Conservation (phyloP, 129 eudicot genomes). For the Arctium lappa region DNA sequence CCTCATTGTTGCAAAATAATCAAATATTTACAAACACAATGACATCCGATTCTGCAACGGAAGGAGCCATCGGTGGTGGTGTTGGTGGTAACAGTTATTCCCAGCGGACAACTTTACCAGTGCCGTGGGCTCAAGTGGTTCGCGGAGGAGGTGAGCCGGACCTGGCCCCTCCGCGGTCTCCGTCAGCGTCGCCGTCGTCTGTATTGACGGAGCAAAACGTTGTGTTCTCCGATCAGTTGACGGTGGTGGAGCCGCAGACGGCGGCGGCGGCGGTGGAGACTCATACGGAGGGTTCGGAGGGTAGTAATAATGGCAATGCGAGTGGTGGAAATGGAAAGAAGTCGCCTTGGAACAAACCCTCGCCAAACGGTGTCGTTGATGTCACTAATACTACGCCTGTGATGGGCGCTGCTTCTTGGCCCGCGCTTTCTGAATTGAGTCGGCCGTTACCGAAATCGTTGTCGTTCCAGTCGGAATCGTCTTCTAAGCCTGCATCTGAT, state of each 20-base stretch:
- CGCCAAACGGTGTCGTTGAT: slow-evolving; percentile 45
- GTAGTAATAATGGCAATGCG: slow-evolving; percentile 35
- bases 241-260: slow-evolving; percentile 1
- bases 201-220: background rate
- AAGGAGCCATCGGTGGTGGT: slow-evolving; percentile 7
- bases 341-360: slow-evolving; percentile 61
- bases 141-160: slow-evolving; percentile 38
- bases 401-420: slow-evolving; percentile 68
- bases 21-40: background rate
- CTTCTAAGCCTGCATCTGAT: slow-evolving; percentile 33
- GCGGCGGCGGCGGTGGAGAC: slow-evolving; percentile 3
- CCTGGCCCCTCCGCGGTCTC: slow-evolving; percentile 2
- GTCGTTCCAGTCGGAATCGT: slow-evolving; percentile 17
- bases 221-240: slow-evolving; percentile 1
- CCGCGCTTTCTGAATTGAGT: slow-evolving; percentile 60
- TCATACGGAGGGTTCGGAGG: slow-evolving; percentile 15
- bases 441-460: slow-evolving; percentile 33
- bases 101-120: slow-evolving; percentile 14
- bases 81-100: background rate
- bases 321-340: slow-evolving; percentile 36
- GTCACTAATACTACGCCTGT: slow-evolving; percentile 27
- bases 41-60: slow-evolving; percentile 23
- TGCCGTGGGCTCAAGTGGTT: slow-evolving; percentile 50
- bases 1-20: slow-evolving; percentile 12
- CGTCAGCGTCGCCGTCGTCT: slow-evolving; percentile 6